Evolutionary conservation across 257 asterid species (phyloP).

Genomic region (Primulina huaijiensis): DNA sequence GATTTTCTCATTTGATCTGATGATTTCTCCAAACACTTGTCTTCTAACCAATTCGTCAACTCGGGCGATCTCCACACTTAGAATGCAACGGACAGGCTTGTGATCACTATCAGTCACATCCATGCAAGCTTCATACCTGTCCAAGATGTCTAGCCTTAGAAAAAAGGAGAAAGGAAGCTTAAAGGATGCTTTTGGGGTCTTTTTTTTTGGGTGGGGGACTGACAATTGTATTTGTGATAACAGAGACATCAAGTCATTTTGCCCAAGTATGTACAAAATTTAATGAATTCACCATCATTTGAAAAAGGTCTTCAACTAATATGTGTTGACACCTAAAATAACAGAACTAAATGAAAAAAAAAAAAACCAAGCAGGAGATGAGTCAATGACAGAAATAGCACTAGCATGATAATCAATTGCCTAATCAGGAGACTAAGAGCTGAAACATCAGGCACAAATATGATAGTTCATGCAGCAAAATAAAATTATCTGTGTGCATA

Average conservation of each 20-base stretch:
- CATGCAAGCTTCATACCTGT: conserved; percentile 97
- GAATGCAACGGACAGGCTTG: conserved; percentile 92
- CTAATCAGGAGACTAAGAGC: not conserved
- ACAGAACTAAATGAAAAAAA: not conserved
- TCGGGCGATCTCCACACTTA: conserved; percentile 80
- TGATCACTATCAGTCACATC: conserved; percentile 98
- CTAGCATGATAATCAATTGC: not conserved
- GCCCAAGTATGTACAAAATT: not conserved
- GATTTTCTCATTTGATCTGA: conserved; percentile 68
- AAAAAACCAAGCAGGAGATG: not conserved
- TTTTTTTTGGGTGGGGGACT: not conserved
- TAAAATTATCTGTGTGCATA: too few species aligned
- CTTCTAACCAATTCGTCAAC: conserved; percentile 85
- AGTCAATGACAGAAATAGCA: not conserved
- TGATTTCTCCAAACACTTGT: conserved; percentile 86
- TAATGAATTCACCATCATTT: not conserved
- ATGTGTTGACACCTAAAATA: not conserved
- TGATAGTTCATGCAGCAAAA: not conserved
- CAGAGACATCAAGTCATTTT: not conserved
- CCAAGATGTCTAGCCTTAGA: conserved; percentile 23
- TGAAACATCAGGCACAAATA: not conserved
- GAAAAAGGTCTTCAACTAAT: not conserved
- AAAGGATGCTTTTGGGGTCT: conserved; percentile 14
- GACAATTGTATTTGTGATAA: too few species aligned
- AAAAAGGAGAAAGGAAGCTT: conserved; percentile 15